Evolutionary conservation across 2,329 filamentous ascomycete genomes (phyloP).

Genomic region (Ceratocystis smalleyi): DNA sequence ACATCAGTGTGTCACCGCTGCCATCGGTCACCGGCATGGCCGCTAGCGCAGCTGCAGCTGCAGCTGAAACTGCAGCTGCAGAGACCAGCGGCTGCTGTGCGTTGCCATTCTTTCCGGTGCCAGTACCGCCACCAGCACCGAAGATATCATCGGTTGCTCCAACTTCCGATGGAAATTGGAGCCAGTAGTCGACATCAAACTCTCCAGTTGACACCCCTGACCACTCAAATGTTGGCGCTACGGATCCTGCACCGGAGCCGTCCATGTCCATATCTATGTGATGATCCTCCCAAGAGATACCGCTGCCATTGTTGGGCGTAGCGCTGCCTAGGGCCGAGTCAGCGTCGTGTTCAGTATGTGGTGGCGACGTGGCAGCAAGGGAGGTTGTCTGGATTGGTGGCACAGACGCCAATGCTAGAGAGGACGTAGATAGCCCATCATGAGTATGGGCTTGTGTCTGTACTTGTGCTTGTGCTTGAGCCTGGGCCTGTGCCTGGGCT

Average conservation of each 20-base stretch:
- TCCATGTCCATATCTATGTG: constrained; percentile 27
- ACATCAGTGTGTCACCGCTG: constrained; percentile 9
- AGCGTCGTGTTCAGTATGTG: constrained; percentile 29
- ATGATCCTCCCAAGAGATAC: constrained; percentile 27
- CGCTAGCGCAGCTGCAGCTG: not conserved
- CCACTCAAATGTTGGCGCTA: constrained; percentile 35
- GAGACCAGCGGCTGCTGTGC: not conserved
- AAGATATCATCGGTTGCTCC: constrained; percentile 27
- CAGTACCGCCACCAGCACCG: constrained; percentile 23
- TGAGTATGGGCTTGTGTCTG: not conserved
- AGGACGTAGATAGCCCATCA: not conserved
- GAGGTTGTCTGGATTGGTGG: constrained; percentile 6
- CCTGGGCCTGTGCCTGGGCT: not conserved
- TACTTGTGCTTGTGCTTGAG: not conserved
- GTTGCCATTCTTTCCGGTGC: not conserved
- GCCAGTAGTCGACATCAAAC: constrained; percentile 44
- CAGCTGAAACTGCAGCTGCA: not conserved
- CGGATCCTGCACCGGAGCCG: constrained; percentile 23
- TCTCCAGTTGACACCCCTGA: constrained; percentile 36
- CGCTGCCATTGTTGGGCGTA: constrained; percentile 32
- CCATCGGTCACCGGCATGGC: not conserved
- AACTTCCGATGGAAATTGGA: constrained; percentile 39
- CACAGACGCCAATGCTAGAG: constrained; percentile 2
- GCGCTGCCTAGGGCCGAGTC: constrained; percentile 27
- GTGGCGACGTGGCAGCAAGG: constrained; percentile 25